Evolutionary conservation across 306 rosid species (phyloP).

Genomic region (Gynostemma pentaphyllum): DNA sequence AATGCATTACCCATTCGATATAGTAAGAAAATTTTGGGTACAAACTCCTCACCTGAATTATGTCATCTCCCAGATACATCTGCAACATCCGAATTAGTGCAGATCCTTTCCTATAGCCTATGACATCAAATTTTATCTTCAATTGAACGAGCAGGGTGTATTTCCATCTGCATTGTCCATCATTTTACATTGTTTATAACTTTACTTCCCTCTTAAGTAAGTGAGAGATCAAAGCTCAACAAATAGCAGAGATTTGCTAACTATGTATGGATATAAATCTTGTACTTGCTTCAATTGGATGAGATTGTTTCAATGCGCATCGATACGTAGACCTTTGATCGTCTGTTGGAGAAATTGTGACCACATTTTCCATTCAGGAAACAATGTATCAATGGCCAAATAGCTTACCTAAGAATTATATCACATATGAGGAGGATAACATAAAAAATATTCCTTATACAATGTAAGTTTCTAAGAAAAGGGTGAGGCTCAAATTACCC

Average conservation of each 20-base stretch:
- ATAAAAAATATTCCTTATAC: background rate
- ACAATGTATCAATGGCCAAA: slow-evolving; percentile 43
- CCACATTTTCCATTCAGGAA: slow-evolving; percentile 65
- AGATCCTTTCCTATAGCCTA: slow-evolving; percentile 53
- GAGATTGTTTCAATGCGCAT: slow-evolving; percentile 47
- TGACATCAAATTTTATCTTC: slow-evolving; percentile 38
- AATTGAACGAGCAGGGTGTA: slow-evolving; percentile 41
- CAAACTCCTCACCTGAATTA: slow-evolving; percentile 32
- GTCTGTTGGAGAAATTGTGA: slow-evolving; percentile 32
- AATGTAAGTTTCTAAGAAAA: background rate
- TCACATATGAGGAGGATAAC: background rate
- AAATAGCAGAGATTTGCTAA: background rate
- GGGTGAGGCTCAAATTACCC: slow-evolving; percentile 31
- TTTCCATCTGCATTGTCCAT: slow-evolving; percentile 33
- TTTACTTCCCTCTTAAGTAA: too few species aligned
- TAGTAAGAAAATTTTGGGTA: background rate
- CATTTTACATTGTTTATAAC: too few species aligned
- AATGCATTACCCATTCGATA: too few species aligned
- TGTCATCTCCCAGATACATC: slow-evolving; percentile 38
- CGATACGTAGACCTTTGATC: slow-evolving; percentile 34
- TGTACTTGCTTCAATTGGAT: slow-evolving; percentile 44
- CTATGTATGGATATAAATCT: background rate
- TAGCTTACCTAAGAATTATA: slow-evolving; percentile 41
- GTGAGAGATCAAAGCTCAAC: background rate
- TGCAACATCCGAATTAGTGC: slow-evolving; percentile 50